These are phyloP conservation scores for Taiozyma sp. DNA, from an alignment of 1,139 yeast species.

Conservation along the genomic window DNA sequence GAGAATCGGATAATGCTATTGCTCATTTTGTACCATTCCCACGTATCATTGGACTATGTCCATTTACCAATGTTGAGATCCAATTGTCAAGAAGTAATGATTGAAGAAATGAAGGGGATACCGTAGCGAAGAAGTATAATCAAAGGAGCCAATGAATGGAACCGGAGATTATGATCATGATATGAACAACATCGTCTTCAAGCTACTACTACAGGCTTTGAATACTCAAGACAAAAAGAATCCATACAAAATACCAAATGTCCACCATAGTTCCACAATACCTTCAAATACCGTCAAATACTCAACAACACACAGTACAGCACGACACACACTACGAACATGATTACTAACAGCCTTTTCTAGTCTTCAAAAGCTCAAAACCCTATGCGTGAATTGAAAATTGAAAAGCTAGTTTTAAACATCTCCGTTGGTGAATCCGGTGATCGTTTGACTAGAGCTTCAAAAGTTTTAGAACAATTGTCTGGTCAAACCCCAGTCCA, in stretches of 20 bases:
- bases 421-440: conserved; percentile 99
- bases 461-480: conserved; percentile 99
- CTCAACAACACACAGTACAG: neutral
- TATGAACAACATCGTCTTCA: neutral
- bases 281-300: too few relatives aligned
- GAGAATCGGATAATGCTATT: neutral
- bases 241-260: neutral
- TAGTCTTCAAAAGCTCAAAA: conserved; percentile 46
- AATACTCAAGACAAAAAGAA: neutral
- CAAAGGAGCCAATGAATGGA: neutral
- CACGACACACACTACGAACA: neutral
- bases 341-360: conserved; percentile 16
- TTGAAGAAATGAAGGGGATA: neutral
- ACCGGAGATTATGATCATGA: neutral
- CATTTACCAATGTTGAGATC: neutral
- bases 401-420: conserved; percentile 99
- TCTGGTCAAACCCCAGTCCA: conserved; percentile 99
- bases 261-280: neutral
- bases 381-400: conserved; percentile 98
- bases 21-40: neutral
- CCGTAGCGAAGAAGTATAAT: neutral
- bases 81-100: neutral
- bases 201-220: neutral
- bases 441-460: conserved; percentile 99
- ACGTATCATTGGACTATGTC: neutral